These are phyloP conservation scores for Hamigera avellanea DNA, from an alignment of 495 filamentous ascomycete species.

Conservation along the genomic window DNA sequence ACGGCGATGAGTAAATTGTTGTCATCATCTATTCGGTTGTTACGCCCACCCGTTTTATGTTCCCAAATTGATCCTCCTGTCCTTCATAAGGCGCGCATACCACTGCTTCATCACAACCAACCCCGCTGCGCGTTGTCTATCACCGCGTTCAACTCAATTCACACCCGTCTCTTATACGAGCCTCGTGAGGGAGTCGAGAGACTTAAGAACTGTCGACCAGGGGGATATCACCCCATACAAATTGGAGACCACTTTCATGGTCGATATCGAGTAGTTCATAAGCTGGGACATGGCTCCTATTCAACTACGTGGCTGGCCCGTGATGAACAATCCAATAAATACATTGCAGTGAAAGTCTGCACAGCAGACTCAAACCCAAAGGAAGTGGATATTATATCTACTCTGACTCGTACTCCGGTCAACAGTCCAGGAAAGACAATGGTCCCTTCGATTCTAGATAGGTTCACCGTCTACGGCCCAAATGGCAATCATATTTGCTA, in stretches of 20 bases:
- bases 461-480: slow-evolving; percentile 26
- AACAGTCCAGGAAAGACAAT: slow-evolving; percentile 10
- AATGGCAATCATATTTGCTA: slow-evolving; percentile 33
- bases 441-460: slow-evolving; percentile 26
- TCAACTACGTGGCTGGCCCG: slow-evolving; percentile 23
- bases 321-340: slow-evolving; percentile 14
- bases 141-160: not conserved
- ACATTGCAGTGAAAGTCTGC: slow-evolving; percentile 23
- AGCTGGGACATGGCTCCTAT: slow-evolving; percentile 22
- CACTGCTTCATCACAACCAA: slow-evolving; percentile 1
- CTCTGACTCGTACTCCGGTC: slow-evolving; percentile 6
- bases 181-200: slow-evolving; percentile 18
- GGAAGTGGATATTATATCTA: slow-evolving; percentile 13
- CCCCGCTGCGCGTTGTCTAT: not conserved
- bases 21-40: no score
- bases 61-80: no score
- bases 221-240: slow-evolving; percentile 21
- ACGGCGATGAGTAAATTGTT: no score
- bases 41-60: no score
- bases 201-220: slow-evolving; percentile 18
- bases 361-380: slow-evolving; percentile 16
- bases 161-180: slow-evolving; percentile 11
- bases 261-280: slow-evolving; percentile 24
- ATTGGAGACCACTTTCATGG: slow-evolving; percentile 22
- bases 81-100: no score